Evolutionary conservation across 495 filamentous ascomycete species (phyloP).

Genomic region (Podospora fimiseda): DNA sequence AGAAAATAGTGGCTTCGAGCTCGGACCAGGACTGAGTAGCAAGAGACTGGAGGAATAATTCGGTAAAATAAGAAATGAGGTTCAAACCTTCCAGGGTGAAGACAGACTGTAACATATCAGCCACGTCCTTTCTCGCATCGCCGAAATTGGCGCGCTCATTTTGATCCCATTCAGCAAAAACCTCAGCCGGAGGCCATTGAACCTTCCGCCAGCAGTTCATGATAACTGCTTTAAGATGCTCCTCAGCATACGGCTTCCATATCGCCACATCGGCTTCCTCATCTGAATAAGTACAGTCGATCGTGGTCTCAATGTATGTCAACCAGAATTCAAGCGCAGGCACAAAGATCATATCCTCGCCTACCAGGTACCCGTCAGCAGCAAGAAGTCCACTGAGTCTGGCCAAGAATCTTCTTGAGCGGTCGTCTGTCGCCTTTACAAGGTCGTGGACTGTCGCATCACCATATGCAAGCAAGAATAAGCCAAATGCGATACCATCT

Average conservation of each 20-base stretch:
- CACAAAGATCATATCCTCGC: conserved; percentile 71
- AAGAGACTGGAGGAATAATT: conserved; percentile 55
- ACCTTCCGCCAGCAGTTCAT: conserved; percentile 58
- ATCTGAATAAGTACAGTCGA: conserved; percentile 34
- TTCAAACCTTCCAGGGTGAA: conserved; percentile 63
- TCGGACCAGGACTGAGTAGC: conserved; percentile 59
- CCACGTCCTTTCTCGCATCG: conserved; percentile 73
- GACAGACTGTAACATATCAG: conserved; percentile 70
- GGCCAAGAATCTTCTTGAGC: conserved; percentile 42
- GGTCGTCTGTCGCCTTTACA: conserved; percentile 34
- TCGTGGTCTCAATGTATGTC: conserved; percentile 54
- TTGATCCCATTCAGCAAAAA: conserved; percentile 60
- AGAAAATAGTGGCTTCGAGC: conserved; percentile 76
- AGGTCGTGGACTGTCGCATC: conserved; percentile 53
- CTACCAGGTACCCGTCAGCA: conserved; percentile 64
- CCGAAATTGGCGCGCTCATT: conserved; percentile 65
- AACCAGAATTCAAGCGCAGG: conserved; percentile 82
- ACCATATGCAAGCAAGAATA: conserved; percentile 64
- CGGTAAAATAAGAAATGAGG: conserved; percentile 64
- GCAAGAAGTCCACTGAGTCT: conserved; percentile 58
- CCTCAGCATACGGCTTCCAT: conserved; percentile 32
- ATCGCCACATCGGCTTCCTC: conserved; percentile 8
- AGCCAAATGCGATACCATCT: conserved; percentile 61
- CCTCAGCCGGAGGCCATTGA: conserved; percentile 47
- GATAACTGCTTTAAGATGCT: conserved; percentile 49